Evolutionary conservation across 179 eudicot species (phyloP).

Genomic region (Drosera spatulata): DNA sequence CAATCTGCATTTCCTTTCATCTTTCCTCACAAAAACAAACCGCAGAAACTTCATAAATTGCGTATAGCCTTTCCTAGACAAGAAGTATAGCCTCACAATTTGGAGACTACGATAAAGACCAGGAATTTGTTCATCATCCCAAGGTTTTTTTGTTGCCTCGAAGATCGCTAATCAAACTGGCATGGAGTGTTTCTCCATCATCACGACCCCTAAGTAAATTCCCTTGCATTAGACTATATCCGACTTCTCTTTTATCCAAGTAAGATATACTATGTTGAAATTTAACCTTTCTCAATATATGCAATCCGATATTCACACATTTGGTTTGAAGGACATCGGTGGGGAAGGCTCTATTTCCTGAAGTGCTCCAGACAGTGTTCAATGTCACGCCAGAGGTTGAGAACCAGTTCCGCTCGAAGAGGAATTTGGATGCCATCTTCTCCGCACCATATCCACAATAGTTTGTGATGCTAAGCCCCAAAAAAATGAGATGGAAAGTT

Average conservation of each 20-base stretch:
- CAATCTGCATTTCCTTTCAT: no score
- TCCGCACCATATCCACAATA: no score
- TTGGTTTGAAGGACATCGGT: conserved; percentile 63
- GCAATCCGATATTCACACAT: conserved; percentile 84
- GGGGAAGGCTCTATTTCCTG: no score
- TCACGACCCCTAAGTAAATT: conserved; percentile 67
- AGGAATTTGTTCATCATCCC: no score
- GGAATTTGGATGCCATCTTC: conserved; percentile 54
- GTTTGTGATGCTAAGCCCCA: no score
- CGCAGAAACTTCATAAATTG: no score
- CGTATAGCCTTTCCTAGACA: no score
- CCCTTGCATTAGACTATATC: neutral
- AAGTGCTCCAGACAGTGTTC: conserved; percentile 62
- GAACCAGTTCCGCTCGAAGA: conserved; percentile 43
- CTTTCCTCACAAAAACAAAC: no score
- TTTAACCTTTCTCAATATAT: neutral
- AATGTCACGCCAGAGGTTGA: conserved; percentile 47
- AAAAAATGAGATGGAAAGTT: no score
- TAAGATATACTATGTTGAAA: neutral
- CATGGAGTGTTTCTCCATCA: conserved; percentile 86
- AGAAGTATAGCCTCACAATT: no score
- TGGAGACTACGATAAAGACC: no score
- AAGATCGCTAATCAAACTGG: conserved; percentile 68
- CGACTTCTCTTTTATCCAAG: neutral
- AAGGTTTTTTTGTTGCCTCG: conserved; percentile 68